These are phyloP conservation scores for Helicostylum pulchrum DNA, from an alignment of 192 early-diverging fungal genomes.

Conservation along the genomic window DNA sequence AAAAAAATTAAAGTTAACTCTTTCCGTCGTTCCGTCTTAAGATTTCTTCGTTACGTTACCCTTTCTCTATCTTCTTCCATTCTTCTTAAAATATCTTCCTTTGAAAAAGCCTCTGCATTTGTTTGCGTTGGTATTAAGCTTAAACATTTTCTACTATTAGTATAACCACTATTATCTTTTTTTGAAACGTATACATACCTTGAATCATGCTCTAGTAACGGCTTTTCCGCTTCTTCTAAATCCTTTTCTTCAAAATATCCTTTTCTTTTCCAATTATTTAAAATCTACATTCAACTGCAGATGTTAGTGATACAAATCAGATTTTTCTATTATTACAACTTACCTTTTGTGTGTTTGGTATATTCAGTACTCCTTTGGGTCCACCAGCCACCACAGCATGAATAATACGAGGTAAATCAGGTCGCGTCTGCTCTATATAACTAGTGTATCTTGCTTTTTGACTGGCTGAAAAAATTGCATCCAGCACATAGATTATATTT, in stretches of 20 bases:
- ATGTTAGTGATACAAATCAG: background rate
- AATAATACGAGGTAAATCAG: slow-evolving; percentile 43
- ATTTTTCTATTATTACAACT: background rate
- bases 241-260: slow-evolving; percentile 25
- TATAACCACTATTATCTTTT: background rate
- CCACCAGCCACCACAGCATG: slow-evolving; percentile 40
- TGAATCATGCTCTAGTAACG: slow-evolving; percentile 35
- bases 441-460: slow-evolving; percentile 42
- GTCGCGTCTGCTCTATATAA: slow-evolving; percentile 48
- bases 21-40: too few species aligned
- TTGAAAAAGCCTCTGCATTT: slow-evolving; percentile 31
- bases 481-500: slow-evolving; percentile 58
- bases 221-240: slow-evolving; percentile 40
- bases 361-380: slow-evolving; percentile 51
- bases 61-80: slow-evolving; percentile 61
- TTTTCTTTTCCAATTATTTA: slow-evolving; percentile 37
- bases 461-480: slow-evolving; percentile 48
- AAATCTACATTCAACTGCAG: slow-evolving; percentile 16
- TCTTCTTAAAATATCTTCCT: slow-evolving; percentile 49
- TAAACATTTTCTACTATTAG: background rate
- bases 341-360: slow-evolving; percentile 51
- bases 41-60: slow-evolving; percentile 29
- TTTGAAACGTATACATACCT: slow-evolving; percentile 41
- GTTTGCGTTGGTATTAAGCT: slow-evolving; percentile 4
- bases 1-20: background rate